These are phyloP conservation scores for Naematelia aurantialba DNA, from an alignment of 768 basidiomycete genomes.

Conservation along the genomic window DNA sequence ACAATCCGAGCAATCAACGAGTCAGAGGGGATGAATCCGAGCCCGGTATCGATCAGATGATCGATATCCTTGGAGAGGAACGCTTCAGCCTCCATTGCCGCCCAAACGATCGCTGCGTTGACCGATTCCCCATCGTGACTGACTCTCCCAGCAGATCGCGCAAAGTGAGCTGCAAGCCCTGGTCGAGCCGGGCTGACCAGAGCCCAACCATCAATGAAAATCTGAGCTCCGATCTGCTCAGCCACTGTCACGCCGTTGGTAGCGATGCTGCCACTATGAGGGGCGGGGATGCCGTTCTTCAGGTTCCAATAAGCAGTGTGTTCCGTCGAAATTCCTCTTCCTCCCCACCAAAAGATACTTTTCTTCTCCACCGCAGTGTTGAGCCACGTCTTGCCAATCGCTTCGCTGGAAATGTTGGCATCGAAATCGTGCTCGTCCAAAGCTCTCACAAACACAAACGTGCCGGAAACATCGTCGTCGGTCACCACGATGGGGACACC, in stretches of 20 bases:
- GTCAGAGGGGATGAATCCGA: constrained; percentile 3
- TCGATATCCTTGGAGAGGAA: constrained; percentile 7
- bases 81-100: constrained; percentile 5
- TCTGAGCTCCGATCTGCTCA: constrained; percentile 6
- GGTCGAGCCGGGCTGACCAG: constrained; percentile 2
- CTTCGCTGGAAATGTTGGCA: neutral
- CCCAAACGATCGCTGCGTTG: constrained; percentile 2
- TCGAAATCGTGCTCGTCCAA: constrained; percentile 5
- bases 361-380: constrained; percentile 1
- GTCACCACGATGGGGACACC: constrained; percentile 5
- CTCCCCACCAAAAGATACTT: constrained; percentile 8
- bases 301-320: constrained; percentile 2
- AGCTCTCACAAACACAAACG: constrained; percentile 3
- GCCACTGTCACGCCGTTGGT: constrained; percentile 1
- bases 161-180: neutral
- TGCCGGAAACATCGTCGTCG: constrained; percentile 9
- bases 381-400: constrained; percentile 8
- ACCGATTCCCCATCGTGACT: constrained; percentile 6
- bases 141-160: neutral
- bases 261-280: constrained; percentile 4
- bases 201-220: constrained; percentile 6
- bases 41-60: constrained; percentile 5
- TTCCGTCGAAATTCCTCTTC: constrained; percentile 2
- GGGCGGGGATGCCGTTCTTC: constrained; percentile 1
- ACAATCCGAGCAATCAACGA: constrained; percentile 2